Conservation (phyloP, 2,329 filamentous ascomycete genomes). For the Venturia oleaginea region DNA sequence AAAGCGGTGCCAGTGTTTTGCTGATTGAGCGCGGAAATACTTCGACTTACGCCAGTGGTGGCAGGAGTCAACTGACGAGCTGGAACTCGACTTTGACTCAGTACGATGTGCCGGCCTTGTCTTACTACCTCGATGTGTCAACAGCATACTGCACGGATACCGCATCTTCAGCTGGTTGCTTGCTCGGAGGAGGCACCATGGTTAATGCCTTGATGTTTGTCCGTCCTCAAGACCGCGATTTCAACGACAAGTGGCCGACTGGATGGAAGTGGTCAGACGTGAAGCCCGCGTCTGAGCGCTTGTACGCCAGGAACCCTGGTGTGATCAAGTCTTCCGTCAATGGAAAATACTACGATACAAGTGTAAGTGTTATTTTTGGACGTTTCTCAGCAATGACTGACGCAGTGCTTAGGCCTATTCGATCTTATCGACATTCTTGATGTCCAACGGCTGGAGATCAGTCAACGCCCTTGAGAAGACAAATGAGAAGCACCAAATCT, state of each 20-base stretch:
- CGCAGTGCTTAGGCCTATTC: constrained; percentile 35
- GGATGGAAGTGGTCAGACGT: constrained; percentile 46
- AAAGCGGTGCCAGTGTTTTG: constrained; percentile 41
- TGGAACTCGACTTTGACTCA: constrained; percentile 38
- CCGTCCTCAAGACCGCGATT: constrained; percentile 44
- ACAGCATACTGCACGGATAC: constrained; percentile 34
- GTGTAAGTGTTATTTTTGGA: background rate
- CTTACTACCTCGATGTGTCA: constrained; percentile 41
- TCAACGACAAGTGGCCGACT: constrained; percentile 39
- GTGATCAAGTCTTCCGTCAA: constrained; percentile 38
- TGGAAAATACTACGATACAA: constrained; percentile 33
- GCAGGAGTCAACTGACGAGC: constrained; percentile 20
- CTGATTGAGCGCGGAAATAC: constrained; percentile 43
- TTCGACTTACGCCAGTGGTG: constrained; percentile 32
- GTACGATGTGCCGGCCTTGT: constrained; percentile 45
- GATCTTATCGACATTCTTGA: constrained; percentile 21
- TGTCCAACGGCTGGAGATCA: constrained; percentile 39
- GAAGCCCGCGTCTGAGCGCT: constrained; percentile 33
- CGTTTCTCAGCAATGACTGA: background rate
- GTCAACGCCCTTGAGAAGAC: constrained; percentile 39
- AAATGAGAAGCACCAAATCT: constrained; percentile 39
- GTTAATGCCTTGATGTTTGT: constrained; percentile 48
- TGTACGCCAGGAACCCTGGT: constrained; percentile 37
- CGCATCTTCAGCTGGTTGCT: constrained; percentile 40
- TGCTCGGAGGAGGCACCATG: constrained; percentile 43